phyloP scores from a whole-genome alignment of 1,139 yeast species.

The Pneumocystis wakefieldiae region DNA sequence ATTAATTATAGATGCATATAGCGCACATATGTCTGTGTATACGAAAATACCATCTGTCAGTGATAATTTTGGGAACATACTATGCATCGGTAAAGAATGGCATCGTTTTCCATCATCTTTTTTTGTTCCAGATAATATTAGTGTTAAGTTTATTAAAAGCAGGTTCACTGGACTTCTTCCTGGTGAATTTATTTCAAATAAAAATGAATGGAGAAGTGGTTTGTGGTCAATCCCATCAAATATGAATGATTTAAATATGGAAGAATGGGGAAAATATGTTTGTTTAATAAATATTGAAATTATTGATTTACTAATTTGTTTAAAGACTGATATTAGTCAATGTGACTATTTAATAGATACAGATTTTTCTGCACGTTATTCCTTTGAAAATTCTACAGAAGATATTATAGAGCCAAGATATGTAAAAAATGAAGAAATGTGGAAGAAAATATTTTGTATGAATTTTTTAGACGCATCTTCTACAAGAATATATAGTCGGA shows the following conservation, averaged over 20 bases:
- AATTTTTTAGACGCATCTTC: background rate
- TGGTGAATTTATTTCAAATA: conserved; percentile 43
- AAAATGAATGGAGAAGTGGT: background rate
- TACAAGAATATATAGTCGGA: background rate
- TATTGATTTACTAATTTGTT: conserved; percentile 11
- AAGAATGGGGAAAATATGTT: no score
- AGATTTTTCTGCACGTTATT: conserved; percentile 4
- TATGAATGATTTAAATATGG: background rate
- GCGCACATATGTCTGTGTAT: conserved; percentile 26
- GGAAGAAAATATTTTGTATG: background rate
- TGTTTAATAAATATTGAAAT: background rate
- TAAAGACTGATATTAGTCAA: conserved; percentile 32
- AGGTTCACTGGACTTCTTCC: conserved; percentile 83
- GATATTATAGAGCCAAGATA: background rate
- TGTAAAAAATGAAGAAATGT: background rate
- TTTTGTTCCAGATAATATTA: conserved; percentile 45
- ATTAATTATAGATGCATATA: conserved; percentile 24
- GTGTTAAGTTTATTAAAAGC: conserved; percentile 54
- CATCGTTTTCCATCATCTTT: conserved; percentile 82
- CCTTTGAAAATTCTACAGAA: background rate
- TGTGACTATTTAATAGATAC: conserved; percentile 27
- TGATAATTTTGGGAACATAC: conserved; percentile 24
- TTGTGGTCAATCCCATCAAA: background rate
- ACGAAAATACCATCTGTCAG: background rate
- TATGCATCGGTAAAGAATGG: conserved; percentile 92